Percentiles rank a stretch among this genome's conserved stretches.
phyloP scores from a whole-genome alignment of 2,329 filamentous ascomycete species.

The Arthrobotrys megalospora region DNA sequence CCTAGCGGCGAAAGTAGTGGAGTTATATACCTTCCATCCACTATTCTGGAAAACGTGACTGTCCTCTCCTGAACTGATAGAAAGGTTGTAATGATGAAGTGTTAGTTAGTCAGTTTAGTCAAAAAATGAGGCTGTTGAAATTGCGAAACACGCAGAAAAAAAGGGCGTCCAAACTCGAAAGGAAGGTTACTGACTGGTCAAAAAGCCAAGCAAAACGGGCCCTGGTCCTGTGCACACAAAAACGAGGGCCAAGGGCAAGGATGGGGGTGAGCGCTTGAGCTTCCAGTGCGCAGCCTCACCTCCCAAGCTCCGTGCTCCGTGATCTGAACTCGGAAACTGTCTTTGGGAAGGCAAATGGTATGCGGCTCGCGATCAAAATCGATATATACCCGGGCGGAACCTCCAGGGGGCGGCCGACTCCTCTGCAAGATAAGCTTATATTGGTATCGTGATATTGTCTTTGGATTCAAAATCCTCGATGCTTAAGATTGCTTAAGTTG shows the following conservation, averaged over 20 bases:
- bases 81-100: conserved; percentile 2
- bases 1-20: background rate
- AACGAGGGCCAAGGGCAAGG: conserved; percentile 20
- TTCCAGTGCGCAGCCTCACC: conserved; percentile 12
- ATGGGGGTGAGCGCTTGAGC: background rate
- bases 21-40: conserved; percentile 31
- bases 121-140: background rate
- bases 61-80: conserved; percentile 9
- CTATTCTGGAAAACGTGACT: conserved; percentile 38
- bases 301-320: conserved; percentile 26
- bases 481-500: background rate
- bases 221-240: conserved; percentile 19
- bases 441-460: conserved; percentile 23
- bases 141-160: conserved; percentile 27
- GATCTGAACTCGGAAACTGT: conserved; percentile 21
- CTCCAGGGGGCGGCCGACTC: conserved; percentile 4
- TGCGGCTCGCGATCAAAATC: conserved; percentile 33
- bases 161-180: background rate
- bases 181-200: conserved; percentile 45
- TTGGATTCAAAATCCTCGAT: conserved; percentile 25
- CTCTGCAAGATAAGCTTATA: conserved; percentile 26
- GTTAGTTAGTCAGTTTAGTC: no score
- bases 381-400: conserved; percentile 15
- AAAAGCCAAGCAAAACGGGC: conserved; percentile 40
- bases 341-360: conserved; percentile 31